Evolutionary conservation across 305 asterid species (phyloP).

Genomic region (Fraxinus velutina): DNA sequence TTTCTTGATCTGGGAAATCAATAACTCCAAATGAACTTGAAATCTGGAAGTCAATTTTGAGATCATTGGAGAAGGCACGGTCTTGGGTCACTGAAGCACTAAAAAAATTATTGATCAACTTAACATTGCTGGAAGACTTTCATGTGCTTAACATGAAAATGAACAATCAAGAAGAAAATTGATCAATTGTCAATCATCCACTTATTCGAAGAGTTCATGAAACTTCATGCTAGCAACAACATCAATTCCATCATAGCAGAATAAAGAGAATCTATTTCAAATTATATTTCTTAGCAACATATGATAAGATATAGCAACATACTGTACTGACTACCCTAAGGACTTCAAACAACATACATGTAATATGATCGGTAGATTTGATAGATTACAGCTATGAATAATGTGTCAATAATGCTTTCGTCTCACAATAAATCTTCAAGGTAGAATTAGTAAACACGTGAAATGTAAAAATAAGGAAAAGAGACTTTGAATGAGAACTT

Average conservation of each 20-base stretch:
- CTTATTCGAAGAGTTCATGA: not conserved
- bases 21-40: not conserved
- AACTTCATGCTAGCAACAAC: not conserved
- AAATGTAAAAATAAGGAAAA: slow-evolving; percentile 12
- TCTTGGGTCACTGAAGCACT: not conserved
- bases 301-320: not conserved
- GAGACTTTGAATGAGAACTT: slow-evolving; percentile 33
- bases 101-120: not conserved
- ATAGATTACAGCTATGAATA: slow-evolving; percentile 13
- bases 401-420: not conserved
- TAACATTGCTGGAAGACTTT: not conserved
- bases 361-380: not conserved
- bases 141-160: not conserved
- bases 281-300: not conserved
- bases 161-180: not conserved
- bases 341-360: not conserved
- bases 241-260: not conserved
- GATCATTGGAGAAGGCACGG: not conserved
- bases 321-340: not conserved
- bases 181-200: not conserved
- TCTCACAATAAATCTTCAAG: not conserved
- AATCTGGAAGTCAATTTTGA: not conserved
- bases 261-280: not conserved
- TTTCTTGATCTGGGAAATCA: not conserved
- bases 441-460: not conserved